Evolutionary conservation across 2,329 filamentous ascomycete genomes (phyloP).

Genomic region (Colletotrichum gloeosporioides): DNA sequence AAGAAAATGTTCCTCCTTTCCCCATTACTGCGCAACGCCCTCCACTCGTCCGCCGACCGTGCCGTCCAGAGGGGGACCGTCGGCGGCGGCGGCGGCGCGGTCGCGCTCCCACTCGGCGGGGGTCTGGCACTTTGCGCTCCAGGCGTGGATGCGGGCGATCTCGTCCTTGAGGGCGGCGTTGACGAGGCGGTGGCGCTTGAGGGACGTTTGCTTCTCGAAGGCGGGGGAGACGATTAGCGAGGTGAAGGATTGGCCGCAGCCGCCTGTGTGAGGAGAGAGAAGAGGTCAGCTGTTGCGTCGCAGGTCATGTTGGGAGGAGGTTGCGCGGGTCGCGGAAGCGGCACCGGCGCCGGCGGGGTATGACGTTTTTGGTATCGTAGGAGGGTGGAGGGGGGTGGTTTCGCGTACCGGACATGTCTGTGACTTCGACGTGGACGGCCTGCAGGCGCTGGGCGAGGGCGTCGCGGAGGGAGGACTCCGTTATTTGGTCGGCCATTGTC

Average conservation of each 20-base stretch:
- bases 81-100: slow-evolving; percentile 37
- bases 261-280: slow-evolving; percentile 44
- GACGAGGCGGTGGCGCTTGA: slow-evolving; percentile 86
- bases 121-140: slow-evolving; percentile 93
- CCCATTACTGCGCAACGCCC: slow-evolving; percentile 29
- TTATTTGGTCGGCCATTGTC: slow-evolving; percentile 67
- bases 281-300: neutral
- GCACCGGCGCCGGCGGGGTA: neutral
- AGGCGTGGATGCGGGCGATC: slow-evolving; percentile 91
- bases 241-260: slow-evolving; percentile 67
- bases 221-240: slow-evolving; percentile 67
- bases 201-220: slow-evolving; percentile 74
- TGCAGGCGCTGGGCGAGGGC: slow-evolving; percentile 74
- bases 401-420: slow-evolving; percentile 84
- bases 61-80: slow-evolving; percentile 46
- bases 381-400: neutral
- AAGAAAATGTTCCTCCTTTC: neutral
- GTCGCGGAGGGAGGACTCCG: slow-evolving; percentile 71
- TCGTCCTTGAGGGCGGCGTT: slow-evolving; percentile 84
- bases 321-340: neutral
- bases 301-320: neutral
- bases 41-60: slow-evolving; percentile 49
- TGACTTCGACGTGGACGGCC: slow-evolving; percentile 83
- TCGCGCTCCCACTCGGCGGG: slow-evolving; percentile 86
- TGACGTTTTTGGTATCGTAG: slow-evolving; percentile 2